A percentile compares a stretch with the other conserved stretches of the same genome.
phyloP scores from a whole-genome alignment of 345 rosid species.

The Hibiscus trionum region DNA sequence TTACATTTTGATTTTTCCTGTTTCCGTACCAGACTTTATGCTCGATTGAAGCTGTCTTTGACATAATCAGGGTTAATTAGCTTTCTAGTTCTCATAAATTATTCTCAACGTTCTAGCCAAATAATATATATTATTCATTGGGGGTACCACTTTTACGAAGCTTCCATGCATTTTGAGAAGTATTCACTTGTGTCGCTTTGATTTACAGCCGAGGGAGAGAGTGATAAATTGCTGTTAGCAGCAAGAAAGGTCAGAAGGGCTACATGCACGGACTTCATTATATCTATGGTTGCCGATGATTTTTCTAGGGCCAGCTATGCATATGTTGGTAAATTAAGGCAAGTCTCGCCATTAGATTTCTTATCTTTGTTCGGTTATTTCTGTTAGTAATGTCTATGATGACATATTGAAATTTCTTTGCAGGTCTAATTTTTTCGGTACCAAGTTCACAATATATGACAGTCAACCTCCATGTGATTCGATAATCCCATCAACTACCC shows the following conservation, averaged over 20 bases:
- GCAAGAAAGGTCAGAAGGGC: slow-evolving; percentile 77
- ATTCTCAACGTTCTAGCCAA: neutral
- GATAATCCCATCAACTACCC: slow-evolving; percentile 26
- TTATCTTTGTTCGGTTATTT: neutral
- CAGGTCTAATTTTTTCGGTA: slow-evolving; percentile 93
- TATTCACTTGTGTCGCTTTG: slow-evolving; percentile 15
- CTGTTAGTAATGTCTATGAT: neutral
- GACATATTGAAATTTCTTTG: slow-evolving; percentile 10
- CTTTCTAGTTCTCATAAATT: neutral
- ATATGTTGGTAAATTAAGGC: slow-evolving; percentile 83
- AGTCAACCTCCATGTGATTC: slow-evolving; percentile 50
- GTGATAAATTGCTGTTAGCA: slow-evolving; percentile 69
- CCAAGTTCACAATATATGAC: slow-evolving; percentile 77
- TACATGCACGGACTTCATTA: slow-evolving; percentile 68
- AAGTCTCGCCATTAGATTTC: slow-evolving; percentile 16
- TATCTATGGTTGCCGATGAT: slow-evolving; percentile 61
- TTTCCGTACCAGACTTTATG: too few relatives aligned
- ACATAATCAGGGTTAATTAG: neutral
- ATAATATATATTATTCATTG: neutral
- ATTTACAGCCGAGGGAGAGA: slow-evolving; percentile 59
- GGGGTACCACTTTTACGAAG: neutral
- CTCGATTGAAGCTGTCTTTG: too few relatives aligned
- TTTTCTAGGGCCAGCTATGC: slow-evolving; percentile 74
- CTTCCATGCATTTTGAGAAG: neutral
- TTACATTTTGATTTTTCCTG: neutral